Evolutionary conservation across 208 protist genomes (phyloP).

Genomic region (Trypanosoma avium): DNA sequence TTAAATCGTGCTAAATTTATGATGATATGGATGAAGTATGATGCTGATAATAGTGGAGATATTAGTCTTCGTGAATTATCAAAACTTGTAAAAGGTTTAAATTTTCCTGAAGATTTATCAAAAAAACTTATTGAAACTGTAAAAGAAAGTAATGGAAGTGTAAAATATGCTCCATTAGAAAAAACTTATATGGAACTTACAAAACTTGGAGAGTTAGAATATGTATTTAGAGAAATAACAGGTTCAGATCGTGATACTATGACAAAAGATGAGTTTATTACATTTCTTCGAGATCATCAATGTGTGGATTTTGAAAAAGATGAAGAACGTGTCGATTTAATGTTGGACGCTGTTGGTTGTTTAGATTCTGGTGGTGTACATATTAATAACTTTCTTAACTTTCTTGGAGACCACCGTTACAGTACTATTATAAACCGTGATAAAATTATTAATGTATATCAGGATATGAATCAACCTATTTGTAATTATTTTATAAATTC

Average conservation of each 20-base stretch:
- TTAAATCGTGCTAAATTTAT: conserved; percentile 59
- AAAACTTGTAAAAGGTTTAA: conserved; percentile 44
- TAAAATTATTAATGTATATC: conserved; percentile 44
- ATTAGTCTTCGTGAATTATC: conserved; percentile 45
- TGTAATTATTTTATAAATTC: conserved; percentile 64
- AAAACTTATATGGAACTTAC: conserved; percentile 41
- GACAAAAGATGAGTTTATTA: conserved; percentile 40
- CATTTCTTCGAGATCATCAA: conserved; percentile 48
- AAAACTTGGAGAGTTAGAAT: conserved; percentile 54
- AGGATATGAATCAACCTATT: conserved; percentile 85
- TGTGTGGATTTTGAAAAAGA: conserved; percentile 37
- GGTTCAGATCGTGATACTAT: conserved; percentile 27
- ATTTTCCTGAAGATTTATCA: conserved; percentile 47
- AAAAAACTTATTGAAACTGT: conserved; percentile 35
- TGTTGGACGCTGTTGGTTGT: conserved; percentile 40
- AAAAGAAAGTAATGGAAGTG: conserved; percentile 23
- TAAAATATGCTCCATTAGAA: conserved; percentile 48
- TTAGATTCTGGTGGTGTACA: conserved; percentile 31
- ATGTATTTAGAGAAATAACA: conserved; percentile 41
- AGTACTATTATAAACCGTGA: conserved; percentile 32
- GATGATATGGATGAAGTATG: conserved; percentile 70
- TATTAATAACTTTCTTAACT: conserved; percentile 41
- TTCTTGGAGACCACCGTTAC: conserved; percentile 40
- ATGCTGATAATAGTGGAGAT: conserved; percentile 60
- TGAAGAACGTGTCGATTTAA: conserved; percentile 33